Percentiles rank a stretch among this genome's conserved stretches.
phyloP scores from a whole-genome alignment of 2,329 filamentous ascomycete species.

The Gnomoniopsis smithogilvyi region DNA sequence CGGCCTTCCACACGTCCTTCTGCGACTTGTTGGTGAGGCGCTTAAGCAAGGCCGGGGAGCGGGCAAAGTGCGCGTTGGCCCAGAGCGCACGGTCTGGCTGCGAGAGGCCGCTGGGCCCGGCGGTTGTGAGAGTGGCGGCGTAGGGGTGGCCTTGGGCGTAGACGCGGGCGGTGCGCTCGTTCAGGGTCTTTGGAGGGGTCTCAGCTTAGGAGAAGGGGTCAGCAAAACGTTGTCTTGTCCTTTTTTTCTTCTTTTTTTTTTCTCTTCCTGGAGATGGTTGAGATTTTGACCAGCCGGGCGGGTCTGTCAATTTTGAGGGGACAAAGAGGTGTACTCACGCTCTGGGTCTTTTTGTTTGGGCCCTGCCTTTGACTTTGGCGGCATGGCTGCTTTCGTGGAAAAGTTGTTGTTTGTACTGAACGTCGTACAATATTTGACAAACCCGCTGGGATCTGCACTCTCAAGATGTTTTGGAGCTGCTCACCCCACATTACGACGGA shows the following conservation, averaged over 20 bases:
- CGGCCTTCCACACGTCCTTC: conserved; percentile 56
- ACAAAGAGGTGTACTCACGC: conserved; percentile 3
- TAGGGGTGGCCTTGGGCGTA: conserved; percentile 50
- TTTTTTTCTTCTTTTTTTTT: too few relatives aligned
- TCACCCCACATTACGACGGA: background rate
- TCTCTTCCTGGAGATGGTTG: too few relatives aligned
- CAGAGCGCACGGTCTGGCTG: conserved; percentile 48
- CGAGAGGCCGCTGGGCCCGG: conserved; percentile 42
- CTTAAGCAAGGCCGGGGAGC: conserved; percentile 32
- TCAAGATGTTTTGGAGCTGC: background rate
- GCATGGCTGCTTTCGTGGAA: conserved; percentile 16
- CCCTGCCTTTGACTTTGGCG: conserved; percentile 18
- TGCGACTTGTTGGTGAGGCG: conserved; percentile 43
- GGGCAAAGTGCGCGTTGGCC: conserved; percentile 43
- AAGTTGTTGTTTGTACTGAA: background rate
- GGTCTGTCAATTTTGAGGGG: background rate
- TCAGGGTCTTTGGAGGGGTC: conserved; percentile 40
- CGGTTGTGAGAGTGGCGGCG: conserved; percentile 41
- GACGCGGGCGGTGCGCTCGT: conserved; percentile 44
- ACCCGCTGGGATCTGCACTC: background rate
- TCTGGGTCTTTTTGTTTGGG: conserved; percentile 18
- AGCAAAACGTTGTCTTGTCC: background rate
- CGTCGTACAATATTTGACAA: background rate
- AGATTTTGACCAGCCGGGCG: background rate
- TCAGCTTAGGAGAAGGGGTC: conserved; percentile 26